A percentile compares a stretch with the other conserved stretches of the same genome.
Conservation (phyloP, 257 asterid species). For the Paulownia fortunei region DNA sequence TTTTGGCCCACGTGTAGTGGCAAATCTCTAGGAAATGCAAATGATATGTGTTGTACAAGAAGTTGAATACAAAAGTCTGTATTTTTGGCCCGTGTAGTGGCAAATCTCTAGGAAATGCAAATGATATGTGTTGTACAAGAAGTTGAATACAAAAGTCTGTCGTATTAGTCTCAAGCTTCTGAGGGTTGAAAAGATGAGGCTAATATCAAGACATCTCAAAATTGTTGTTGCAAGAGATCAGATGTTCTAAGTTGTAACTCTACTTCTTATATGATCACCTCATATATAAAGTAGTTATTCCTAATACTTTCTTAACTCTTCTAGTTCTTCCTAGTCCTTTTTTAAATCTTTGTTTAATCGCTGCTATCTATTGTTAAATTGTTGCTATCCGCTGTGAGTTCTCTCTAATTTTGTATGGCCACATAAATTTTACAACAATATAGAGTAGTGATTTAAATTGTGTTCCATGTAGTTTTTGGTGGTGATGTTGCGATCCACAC, state of each 20-base stretch:
- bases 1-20: neutral
- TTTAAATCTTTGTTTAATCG: neutral
- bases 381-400: too few species aligned
- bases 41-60: constrained; percentile 9
- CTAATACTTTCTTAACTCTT: too few species aligned
- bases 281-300: too few species aligned
- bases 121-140: constrained; percentile 9
- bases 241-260: neutral
- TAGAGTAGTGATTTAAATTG: neutral
- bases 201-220: constrained; percentile 3
- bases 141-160: neutral
- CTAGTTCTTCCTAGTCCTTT: neutral
- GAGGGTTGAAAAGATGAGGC: neutral
- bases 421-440: too few species aligned
- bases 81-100: neutral
- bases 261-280: neutral
- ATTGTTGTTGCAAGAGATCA: neutral
- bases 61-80: neutral
- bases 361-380: neutral
- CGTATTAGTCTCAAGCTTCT: constrained; percentile 4
- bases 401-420: too few species aligned
- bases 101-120: constrained; percentile 3
- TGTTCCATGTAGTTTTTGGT: neutral
- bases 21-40: constrained; percentile 3
- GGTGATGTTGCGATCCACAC: neutral